phyloP scores from a whole-genome alignment of 257 asterid genomes.

The Lycium barbarum region DNA sequence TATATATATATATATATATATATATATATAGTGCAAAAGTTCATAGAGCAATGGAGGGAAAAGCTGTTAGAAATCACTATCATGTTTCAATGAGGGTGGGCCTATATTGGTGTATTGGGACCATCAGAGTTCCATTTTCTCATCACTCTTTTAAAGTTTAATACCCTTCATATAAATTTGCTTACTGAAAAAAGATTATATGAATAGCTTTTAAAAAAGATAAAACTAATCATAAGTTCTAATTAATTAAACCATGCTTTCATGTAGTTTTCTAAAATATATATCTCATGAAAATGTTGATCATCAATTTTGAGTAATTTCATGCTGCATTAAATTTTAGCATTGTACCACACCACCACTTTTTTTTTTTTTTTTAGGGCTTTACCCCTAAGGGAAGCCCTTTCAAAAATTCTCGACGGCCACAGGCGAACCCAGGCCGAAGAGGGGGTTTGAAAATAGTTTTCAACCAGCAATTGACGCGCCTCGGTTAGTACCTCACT shows the following conservation, averaged over 20 bases:
- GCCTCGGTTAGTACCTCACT: conserved; percentile 7
- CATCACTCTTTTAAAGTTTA: conserved; percentile 1
- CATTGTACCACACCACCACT: neutral
- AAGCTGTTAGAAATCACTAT: conserved; percentile 46
- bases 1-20: too few species aligned
- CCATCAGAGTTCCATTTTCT: conserved; percentile 30
- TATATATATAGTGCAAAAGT: neutral
- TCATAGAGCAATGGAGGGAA: conserved; percentile 15
- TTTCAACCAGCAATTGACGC: conserved; percentile 15
- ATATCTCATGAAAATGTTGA: neutral
- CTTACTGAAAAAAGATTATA: neutral
- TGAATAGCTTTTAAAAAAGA: neutral
- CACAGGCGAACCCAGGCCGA: neutral
- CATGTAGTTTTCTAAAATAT: neutral
- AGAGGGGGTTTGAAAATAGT: neutral
- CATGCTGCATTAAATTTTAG: neutral
- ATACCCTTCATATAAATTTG: neutral
- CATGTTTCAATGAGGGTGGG: conserved; percentile 58
- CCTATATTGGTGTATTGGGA: conserved; percentile 41
- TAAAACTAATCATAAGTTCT: neutral
- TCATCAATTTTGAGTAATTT: neutral
- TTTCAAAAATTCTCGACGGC: neutral
- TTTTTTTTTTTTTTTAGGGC: too few species aligned
- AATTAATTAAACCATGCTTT: neutral
- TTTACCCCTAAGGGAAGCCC: neutral